Evolutionary conservation across 176 grass and related monocot genomes (phyloP), one percentile per base, ranked within the genome.

Genomic region (maize (Zea mays)): DNA sequence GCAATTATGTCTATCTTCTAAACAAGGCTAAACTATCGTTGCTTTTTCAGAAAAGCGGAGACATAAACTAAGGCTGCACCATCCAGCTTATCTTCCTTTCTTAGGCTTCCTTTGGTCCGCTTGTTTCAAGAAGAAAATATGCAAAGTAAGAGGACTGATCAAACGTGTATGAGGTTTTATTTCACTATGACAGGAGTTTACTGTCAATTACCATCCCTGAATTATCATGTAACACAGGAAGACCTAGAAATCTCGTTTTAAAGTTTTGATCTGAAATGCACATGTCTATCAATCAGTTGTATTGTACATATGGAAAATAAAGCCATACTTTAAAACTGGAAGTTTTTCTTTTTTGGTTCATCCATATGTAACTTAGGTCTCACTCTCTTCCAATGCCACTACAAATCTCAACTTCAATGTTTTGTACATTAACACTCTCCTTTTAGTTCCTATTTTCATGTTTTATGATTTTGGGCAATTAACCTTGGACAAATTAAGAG

Each of bases 41-140:
- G 4, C 33, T 76, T 76, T 88, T 90, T 52, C 84, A 97, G 94
- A 81, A 72, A 91, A 89, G 43, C 67, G 40, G 73, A 97, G 79
- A 73, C 48, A 71, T 19, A 91, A 75, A 83, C 39, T 52, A 71
- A 58, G 57, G 43, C 62, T 10, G 15, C 33, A 50, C 41, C 20
- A 16, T 85, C 71, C 62, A 9, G 41, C 78, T 71, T 84, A 85
- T 91, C 35, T 85, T 66, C 78, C 88, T 82, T 89, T 97, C 65
- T 70, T 90, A 67, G 84, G 88, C n/a, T 79, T 88, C 20, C 71
- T 91, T 69, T 91, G 87, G 76, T 82, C 84, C 66, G 73, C 86
- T 68, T 47, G 70, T 69, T 90, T 90, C 51, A 90, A 74, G 89
- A 91, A 85, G 70, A 91, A 93, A 83, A n/a, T 43, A 34, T 79